Base-by-base conservation (phyloP, 1,284 basidiomycete genomes). In the Mycena sp. region DNA sequence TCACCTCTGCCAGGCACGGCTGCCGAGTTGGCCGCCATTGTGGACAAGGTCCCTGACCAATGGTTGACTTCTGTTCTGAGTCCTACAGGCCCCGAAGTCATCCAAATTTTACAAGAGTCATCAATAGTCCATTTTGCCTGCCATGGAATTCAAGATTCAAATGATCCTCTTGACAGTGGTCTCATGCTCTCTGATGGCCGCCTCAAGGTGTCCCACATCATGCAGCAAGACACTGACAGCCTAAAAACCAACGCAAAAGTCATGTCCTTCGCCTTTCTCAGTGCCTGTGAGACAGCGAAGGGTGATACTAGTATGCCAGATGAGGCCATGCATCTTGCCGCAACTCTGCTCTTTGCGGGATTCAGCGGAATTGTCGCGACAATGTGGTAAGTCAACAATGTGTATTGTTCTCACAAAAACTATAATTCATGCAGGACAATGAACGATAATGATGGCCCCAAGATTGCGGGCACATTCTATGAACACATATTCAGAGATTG, bases 381-480 rank as follows among this genome's bases (percentile, higher is more conserved):
- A 14, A 69, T 71, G 69, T 71, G 69, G 69, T 67, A 49, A 53
- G 58, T 46, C n/a, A n/a, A n/a, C n/a, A n/a, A n/a, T 37, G 32
- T 16, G 16, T 37, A 10, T 37, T 37, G 10, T 16, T 37, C 16
- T 37, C 10, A 9, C 9, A 37, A 37, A 16, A 10, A 9, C 16
- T 9, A 37, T 37, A 9, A 10, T 9, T 37, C 10, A 37, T 37
- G 16, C 16, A 37, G 32, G 32, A 37, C 10, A 16, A 37, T 37
- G 32, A 37, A 37, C 16, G 32, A 37, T 37, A 16, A 37, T 37
- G 32, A 37, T 37, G 32, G 32, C 32, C n/a, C n/a, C n/a, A n/a
- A n/a, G n/a, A n/a, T n/a, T n/a, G n/a, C n/a, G n/a, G n/a, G n/a
- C n/a, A n/a, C 32, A n/a, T n/a, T n/a, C n/a, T n/a, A n/a, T n/a